phyloP scores from a whole-genome alignment of 805 yeast species.

The Wickerhamiella allomyrinae region DNA sequence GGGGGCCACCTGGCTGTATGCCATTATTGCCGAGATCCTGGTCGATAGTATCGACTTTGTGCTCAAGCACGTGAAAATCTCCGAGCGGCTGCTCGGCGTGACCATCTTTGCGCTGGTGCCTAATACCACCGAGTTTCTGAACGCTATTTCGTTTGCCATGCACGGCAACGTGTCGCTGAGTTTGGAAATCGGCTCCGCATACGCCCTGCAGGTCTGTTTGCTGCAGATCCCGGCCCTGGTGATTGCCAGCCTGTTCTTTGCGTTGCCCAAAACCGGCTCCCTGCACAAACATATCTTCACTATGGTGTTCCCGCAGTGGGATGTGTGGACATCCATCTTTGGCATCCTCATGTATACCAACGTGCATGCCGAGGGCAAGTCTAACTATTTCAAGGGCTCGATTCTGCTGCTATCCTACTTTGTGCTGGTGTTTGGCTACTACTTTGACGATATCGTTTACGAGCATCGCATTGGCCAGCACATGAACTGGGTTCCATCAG shows the following conservation, averaged over 20 bases:
- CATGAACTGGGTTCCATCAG: no score
- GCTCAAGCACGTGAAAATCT: constrained; percentile 58
- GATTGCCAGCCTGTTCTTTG: constrained; percentile 43
- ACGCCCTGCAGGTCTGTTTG: constrained; percentile 88
- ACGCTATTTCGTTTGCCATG: constrained; percentile 92
- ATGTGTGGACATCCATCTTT: constrained; percentile 66
- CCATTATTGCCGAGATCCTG: constrained; percentile 84
- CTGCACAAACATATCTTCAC: constrained; percentile 38
- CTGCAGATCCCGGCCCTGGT: constrained; percentile 88
- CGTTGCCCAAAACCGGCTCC: constrained; percentile 11
- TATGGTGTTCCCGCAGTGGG: constrained; percentile 91
- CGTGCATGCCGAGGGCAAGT: constrained; percentile 90
- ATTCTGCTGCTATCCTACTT: constrained; percentile 66
- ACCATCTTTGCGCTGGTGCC: constrained; percentile 95
- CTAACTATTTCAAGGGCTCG: constrained; percentile 91
- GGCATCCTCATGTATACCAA: constrained; percentile 85
- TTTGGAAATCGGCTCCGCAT: constrained; percentile 97
- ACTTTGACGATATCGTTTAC: constrained; percentile 36
- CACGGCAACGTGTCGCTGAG: constrained; percentile 92
- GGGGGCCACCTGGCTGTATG: constrained; percentile 75
- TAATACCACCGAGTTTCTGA: constrained; percentile 89
- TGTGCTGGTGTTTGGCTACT: constrained; percentile 70
- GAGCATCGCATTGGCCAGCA: constrained; percentile 17
- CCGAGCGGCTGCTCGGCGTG: constrained; percentile 82
- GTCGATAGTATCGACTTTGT: constrained; percentile 90